Percentiles rank a stretch among this genome's conserved stretches.
Conservation (phyloP, 768 basidiomycete species). For the Podaxis sp. region DNA sequence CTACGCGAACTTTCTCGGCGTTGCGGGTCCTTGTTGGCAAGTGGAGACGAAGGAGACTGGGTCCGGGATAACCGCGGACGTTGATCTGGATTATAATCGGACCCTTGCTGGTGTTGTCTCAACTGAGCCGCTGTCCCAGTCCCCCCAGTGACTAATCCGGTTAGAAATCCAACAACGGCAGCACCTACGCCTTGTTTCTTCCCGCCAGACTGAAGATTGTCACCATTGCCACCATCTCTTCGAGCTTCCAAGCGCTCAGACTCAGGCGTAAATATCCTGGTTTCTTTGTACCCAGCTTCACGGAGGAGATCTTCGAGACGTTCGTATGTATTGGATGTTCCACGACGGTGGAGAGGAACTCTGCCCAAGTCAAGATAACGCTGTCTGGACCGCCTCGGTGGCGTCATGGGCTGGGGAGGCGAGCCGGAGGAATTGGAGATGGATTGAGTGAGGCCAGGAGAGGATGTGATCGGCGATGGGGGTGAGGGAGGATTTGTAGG, state of each 20-base stretch:
- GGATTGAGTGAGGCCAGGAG: slow-evolving; percentile 42
- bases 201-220: slow-evolving; percentile 25
- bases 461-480: slow-evolving; percentile 35
- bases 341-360: slow-evolving; percentile 75
- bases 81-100: slow-evolving; percentile 5
- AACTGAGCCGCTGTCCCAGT: slow-evolving; percentile 15
- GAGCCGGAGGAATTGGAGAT: slow-evolving; percentile 41
- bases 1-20: slow-evolving; percentile 1
- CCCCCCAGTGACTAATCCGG: slow-evolving; percentile 56
- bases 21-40: slow-evolving; percentile 22
- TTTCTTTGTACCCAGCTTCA: slow-evolving; percentile 92
- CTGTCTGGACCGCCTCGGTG: slow-evolving; percentile 36
- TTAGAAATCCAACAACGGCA: slow-evolving; percentile 65
- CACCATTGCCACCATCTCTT: slow-evolving; percentile 23
- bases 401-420: slow-evolving; percentile 42
- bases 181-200: slow-evolving; percentile 49
- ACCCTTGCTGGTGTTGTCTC: slow-evolving; percentile 2
- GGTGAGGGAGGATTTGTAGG: neutral
- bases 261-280: slow-evolving; percentile 86
- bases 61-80: slow-evolving; percentile 9
- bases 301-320: slow-evolving; percentile 81
- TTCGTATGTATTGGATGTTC: slow-evolving; percentile 81
- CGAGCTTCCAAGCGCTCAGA: slow-evolving; percentile 48
- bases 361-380: slow-evolving; percentile 67
- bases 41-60: slow-evolving; percentile 29